These are phyloP conservation scores for Manihot esculenta DNA, from an alignment of 441 rosid genomes.

Conservation along the genomic window DNA sequence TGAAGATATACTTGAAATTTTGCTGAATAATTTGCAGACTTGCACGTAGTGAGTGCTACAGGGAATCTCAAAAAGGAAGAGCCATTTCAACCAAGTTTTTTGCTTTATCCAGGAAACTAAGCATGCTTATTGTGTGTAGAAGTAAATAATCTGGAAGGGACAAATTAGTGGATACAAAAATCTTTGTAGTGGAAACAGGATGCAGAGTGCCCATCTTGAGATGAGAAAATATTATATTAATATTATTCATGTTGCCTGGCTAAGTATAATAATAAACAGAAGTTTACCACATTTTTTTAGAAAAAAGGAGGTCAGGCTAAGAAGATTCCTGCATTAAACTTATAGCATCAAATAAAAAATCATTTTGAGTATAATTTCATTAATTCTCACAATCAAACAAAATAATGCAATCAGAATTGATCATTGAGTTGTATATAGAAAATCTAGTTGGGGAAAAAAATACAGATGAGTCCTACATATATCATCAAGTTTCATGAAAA, in stretches of 20 bases:
- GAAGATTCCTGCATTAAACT: slow-evolving; percentile 23
- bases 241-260: neutral
- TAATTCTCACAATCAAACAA: slow-evolving; percentile 16
- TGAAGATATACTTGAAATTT: neutral
- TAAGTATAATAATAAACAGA: neutral
- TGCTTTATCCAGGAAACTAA: slow-evolving; percentile 1
- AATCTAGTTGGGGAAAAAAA: neutral
- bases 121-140: neutral
- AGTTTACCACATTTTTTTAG: slow-evolving; percentile 14
- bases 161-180: slow-evolving; percentile 27
- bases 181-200: slow-evolving; percentile 27
- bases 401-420: slow-evolving; percentile 4
- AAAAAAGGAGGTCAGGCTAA: slow-evolving; percentile 1
- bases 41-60: slow-evolving; percentile 31
- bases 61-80: slow-evolving; percentile 30
- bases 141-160: slow-evolving; percentile 20
- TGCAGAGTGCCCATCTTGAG: slow-evolving; percentile 16
- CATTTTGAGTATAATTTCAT: slow-evolving; percentile 8
- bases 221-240: slow-evolving; percentile 1
- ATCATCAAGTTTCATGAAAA: neutral
- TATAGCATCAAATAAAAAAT: neutral
- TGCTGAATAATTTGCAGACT: slow-evolving; percentile 15
- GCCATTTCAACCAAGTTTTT: slow-evolving; percentile 16
- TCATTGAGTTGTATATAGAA: neutral
- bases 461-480: neutral